Base-by-base conservation (phyloP, 306 rosid species). In the Rosa persica region DNA sequence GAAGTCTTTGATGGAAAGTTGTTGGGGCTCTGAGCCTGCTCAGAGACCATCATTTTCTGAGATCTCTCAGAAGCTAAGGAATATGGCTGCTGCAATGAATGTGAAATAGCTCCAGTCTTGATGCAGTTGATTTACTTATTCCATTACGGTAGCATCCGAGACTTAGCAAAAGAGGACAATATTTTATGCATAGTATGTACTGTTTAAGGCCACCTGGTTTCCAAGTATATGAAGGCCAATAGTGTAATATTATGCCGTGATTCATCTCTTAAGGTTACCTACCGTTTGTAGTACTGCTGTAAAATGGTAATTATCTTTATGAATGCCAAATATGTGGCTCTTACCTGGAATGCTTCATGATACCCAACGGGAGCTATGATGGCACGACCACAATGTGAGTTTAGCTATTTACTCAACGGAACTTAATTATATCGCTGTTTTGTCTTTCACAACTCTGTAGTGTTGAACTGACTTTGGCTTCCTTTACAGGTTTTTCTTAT, bases 11-110 rank as follows among this genome's bases (percentile, higher is more conserved):
- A 96, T 96, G 99, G 95, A 90, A 86, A 89, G 92, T 85, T 87
- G 93, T 79, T 96, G 99, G 99, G 90, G 93, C 72, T 87, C 98
- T 38, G 99, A 96, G 54, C 97, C 98, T 15, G 58, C 83, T 12
- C 85, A 73, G 66, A 91, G 99, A 74, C 96, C 99, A 80, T 93
- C 99, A 5, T 96, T 96, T 88, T 86, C 98, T 34, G 97, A 91
- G 85, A 96, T 96, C 70, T 93, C 99, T 34, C 97, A 91, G 90
- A 96, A 90, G 92, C 90, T 96, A 48, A 89, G 99, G 92, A 96
- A 74, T 77, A 96, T 96, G 97, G 99, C 97, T 62, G 96, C 98
- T 79, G 85, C 92, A 43, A 83, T 93, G 98, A 96, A 96, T 83
- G 87, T 96, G 79, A 96, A 92, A 81, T 96, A 86, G 87, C 79